Base-by-base conservation (phyloP, 176 grass and related monocot species). In the Phragmites australis region DNA sequence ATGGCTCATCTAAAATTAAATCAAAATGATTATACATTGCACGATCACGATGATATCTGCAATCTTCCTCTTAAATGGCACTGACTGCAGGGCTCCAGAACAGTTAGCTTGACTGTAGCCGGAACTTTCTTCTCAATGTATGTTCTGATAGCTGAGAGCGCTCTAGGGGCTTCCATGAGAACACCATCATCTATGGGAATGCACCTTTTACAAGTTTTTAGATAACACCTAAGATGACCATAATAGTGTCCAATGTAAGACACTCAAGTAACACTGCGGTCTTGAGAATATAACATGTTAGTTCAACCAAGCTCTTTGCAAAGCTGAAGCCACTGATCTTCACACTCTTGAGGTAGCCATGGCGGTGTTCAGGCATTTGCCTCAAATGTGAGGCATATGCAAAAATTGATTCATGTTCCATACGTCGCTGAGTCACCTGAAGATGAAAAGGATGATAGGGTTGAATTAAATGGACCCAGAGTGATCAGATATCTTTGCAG, bases 341-440 rank as follows among this genome's bases (percentile, higher is more conserved):
- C 54, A 50, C 79, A 50, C 29, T 82, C 41, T 72, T 48, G 14
- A 82, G 79, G 21, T 12, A 19, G 26, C n/a, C 68, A 72, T 72
- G 55, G 14, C 21, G 54, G 11, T 46, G 42, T 58, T 72, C 29
- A 1, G 8, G 19, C 5, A 60, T 47, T 21, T 72, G 67, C 43
- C 79, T 72, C 55, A 82, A 7, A 17, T 71, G 42, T 7, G 68
- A 60, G 17, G 9, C 21, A 23, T 9, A 65, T 31, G 1, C 51
- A 10, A 31, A 14, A 34, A 70, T 22, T 1, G 40, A 70, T 22
- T 31, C 52, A 46, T 70, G 50, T 18, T 7, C 1, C 65, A 46
- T 58, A 13, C 2, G 6, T n/a, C 9, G 29, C 13, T 40, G 45
- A 2, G 3, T 0, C 25, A 79, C 19, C 76, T 79, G 31, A 9